Evolutionary conservation across 371 early-diverging fungal species (phyloP).

Genomic region (Zychaea mexicana): DNA sequence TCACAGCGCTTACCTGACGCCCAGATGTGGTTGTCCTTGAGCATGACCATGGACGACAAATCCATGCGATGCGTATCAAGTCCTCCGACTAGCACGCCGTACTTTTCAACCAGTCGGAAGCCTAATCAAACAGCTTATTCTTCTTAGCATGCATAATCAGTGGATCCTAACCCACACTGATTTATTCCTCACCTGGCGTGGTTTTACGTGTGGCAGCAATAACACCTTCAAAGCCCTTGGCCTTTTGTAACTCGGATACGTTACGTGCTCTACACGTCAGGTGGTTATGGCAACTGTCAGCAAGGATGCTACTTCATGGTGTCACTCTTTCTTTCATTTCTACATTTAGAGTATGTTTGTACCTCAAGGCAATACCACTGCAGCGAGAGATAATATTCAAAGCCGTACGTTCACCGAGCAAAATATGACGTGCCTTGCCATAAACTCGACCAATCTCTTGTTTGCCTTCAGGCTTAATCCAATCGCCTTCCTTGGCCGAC

Average conservation of each 20-base stretch:
- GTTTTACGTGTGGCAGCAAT: conserved; percentile 98
- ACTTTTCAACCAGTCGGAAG: conserved; percentile 97
- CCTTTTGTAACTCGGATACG: conserved; percentile 70
- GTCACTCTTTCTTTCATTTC: not conserved
- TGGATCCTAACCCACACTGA: not conserved
- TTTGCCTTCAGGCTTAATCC: conserved; percentile 68
- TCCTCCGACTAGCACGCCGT: conserved; percentile 96
- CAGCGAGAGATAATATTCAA: conserved; percentile 94
- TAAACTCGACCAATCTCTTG: conserved; percentile 81
- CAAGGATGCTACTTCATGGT: not conserved
- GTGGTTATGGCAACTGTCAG: not conserved
- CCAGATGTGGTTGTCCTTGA: conserved; percentile 99
- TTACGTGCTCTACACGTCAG: conserved; percentile 62
- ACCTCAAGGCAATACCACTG: conserved; percentile 91
- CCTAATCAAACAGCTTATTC: conserved; percentile 65
- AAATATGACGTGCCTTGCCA: conserved; percentile 83
- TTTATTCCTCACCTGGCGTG: conserved; percentile 77
- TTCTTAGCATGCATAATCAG: conserved; percentile 15
- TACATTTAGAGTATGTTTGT: conserved; percentile 16
- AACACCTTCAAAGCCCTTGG: conserved; percentile 79
- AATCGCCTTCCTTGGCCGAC: conserved; percentile 79
- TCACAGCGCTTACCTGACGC: conserved; percentile 63
- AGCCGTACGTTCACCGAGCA: conserved; percentile 95
- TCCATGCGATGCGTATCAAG: conserved; percentile 97
- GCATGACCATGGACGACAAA: conserved; percentile 97